A percentile compares a stretch with the other conserved stretches of the same genome.
These are phyloP conservation scores for Elaeis guineensis DNA, from an alignment of 176 grass and related monocot genomes.

Conservation along the genomic window DNA sequence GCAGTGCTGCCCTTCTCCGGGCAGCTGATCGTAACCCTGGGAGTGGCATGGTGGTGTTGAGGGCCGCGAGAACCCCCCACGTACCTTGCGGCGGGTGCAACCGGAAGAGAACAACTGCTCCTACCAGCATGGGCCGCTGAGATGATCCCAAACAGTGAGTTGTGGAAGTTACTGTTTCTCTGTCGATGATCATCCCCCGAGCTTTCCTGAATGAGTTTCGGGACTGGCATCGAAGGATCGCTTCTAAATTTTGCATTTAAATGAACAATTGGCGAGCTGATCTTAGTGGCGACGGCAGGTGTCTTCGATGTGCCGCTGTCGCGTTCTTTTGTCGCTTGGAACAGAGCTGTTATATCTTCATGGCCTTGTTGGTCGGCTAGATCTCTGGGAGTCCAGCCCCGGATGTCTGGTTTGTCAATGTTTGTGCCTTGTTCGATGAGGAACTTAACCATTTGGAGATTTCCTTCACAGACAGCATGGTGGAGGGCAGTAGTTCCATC, in stretches of 20 bases:
- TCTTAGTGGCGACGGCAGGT: too few relatives aligned
- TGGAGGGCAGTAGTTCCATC: slow-evolving; percentile 67
- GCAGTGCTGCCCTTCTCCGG: slow-evolving; percentile 35
- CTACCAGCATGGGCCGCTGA: slow-evolving; percentile 33
- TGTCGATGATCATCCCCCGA: background rate
- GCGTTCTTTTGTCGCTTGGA: slow-evolving; percentile 25
- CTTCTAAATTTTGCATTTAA: slow-evolving; percentile 46
- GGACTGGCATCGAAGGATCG: slow-evolving; percentile 33
- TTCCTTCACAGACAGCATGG: slow-evolving; percentile 66
- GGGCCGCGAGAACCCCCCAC: background rate
- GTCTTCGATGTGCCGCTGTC: background rate
- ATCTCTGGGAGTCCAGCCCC: slow-evolving; percentile 51
- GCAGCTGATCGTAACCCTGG: slow-evolving; percentile 66
- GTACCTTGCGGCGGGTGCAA: slow-evolving; percentile 2
- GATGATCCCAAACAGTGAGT: slow-evolving; percentile 72
- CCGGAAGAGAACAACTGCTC: slow-evolving; percentile 8
- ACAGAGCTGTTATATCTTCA: slow-evolving; percentile 53
- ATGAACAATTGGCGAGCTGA: background rate
- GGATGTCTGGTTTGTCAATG: slow-evolving; percentile 34
- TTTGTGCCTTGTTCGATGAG: slow-evolving; percentile 55
- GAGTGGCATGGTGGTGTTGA: background rate
- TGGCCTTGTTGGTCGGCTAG: slow-evolving; percentile 89
- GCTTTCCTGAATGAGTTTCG: slow-evolving; percentile 22
- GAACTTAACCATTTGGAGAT: slow-evolving; percentile 43
- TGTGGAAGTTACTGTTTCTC: slow-evolving; percentile 62